These are phyloP conservation scores for Teratosphaeria gauchensis DNA, from an alignment of 2,329 filamentous ascomycete species.

Conservation along the genomic window DNA sequence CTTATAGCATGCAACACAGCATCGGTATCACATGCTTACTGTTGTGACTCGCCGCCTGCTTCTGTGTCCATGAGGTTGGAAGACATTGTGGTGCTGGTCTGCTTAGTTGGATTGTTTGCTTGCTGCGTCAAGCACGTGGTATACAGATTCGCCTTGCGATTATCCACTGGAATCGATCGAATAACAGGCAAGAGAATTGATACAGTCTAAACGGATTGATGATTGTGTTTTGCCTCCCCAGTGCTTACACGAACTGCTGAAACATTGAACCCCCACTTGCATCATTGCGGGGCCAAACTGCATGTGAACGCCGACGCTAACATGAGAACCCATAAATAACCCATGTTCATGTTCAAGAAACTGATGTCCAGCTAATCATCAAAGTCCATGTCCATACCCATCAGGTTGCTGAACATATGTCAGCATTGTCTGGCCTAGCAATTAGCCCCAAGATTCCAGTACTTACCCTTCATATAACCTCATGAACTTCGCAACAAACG, in stretches of 20 bases:
- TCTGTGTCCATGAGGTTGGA: conserved; percentile 49
- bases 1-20: background rate
- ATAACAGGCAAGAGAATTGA: background rate
- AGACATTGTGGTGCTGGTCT: conserved; percentile 33
- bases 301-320: conserved; percentile 1
- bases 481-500: conserved; percentile 99
- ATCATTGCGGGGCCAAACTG: background rate
- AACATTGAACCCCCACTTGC: background rate
- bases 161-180: background rate
- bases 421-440: conserved; percentile 3
- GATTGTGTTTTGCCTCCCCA: background rate
- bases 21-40: conserved; percentile 30
- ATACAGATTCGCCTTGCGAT: background rate
- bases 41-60: conserved; percentile 40
- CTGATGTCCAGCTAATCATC: conserved; percentile 15
- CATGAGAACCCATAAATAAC: background rate
- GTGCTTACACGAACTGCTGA: conserved; percentile 9
- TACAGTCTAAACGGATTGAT: background rate
- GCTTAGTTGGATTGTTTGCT: background rate
- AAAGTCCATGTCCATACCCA: conserved; percentile 64
- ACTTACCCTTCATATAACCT: conserved; percentile 79
- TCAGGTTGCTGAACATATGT: conserved; percentile 41
- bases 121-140: background rate
- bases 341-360: background rate
- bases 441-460: too few relatives aligned